Evolutionary conservation across 1,139 yeast genomes (phyloP).

Genomic region (Kluyveromyces marxianus): DNA sequence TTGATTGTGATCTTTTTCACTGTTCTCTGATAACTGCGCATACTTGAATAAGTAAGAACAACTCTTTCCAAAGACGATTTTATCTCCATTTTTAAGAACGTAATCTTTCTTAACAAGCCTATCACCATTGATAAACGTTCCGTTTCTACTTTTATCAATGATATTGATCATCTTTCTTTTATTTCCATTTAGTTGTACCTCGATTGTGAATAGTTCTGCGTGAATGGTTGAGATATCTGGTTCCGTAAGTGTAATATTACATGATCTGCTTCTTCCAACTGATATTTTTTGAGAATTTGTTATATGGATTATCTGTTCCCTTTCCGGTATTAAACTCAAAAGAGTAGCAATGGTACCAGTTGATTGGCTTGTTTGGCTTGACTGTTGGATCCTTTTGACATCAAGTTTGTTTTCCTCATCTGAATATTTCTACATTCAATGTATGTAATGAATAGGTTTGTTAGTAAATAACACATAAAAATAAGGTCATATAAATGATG

Average conservation of each 20-base stretch:
- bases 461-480: background rate
- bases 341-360: constrained; percentile 15
- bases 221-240: constrained; percentile 63
- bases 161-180: constrained; percentile 41
- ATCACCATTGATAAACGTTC: constrained; percentile 57
- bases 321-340: constrained; percentile 29
- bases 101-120: constrained; percentile 42
- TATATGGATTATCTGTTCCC: constrained; percentile 22
- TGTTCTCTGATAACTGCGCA: constrained; percentile 5
- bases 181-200: constrained; percentile 32
- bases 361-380: background rate
- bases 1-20: constrained; percentile 2
- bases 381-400: background rate
- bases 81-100: constrained; percentile 57
- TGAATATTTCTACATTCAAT: background rate
- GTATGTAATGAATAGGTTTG: background rate
- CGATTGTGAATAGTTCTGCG: constrained; percentile 42
- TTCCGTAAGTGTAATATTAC: constrained; percentile 50
- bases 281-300: constrained; percentile 14
- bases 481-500: no score
- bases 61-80: constrained; percentile 53
- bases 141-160: constrained; percentile 59
- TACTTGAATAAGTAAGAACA: constrained; percentile 53
- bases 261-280: constrained; percentile 56
- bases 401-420: background rate